Conservation (phyloP, 768 basidiomycete species). For the Termitomyces sp. region DNA sequence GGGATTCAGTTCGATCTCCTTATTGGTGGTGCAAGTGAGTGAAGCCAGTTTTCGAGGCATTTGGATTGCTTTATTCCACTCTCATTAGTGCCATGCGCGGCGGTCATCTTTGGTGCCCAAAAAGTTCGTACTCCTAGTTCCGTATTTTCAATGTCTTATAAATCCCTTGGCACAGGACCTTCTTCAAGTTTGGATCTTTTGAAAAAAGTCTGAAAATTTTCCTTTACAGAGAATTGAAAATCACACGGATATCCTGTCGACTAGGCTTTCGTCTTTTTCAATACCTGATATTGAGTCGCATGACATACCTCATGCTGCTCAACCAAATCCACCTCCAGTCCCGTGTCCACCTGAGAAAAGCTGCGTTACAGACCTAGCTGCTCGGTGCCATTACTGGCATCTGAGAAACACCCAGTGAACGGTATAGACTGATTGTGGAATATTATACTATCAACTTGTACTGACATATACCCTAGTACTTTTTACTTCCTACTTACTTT, state of each 20-base stretch:
- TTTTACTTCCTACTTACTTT: not conserved
- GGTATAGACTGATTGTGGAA: not conserved
- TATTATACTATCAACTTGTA: not conserved
- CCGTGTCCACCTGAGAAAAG: too few relatives aligned
- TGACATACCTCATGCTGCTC: not conserved
- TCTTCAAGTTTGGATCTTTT: slow-evolving; percentile 8
- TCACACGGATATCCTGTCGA: slow-evolving; percentile 5
- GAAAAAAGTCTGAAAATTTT: slow-evolving; percentile 3
- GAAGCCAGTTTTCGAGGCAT: not conserved
- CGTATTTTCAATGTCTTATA: not conserved
- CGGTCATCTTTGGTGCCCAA: slow-evolving; percentile 25
- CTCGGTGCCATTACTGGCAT: not conserved
- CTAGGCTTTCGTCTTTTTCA: slow-evolving; percentile 4
- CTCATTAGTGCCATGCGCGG: slow-evolving; percentile 19
- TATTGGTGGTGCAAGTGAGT: slow-evolving; percentile 20
- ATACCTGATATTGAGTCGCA: not conserved
- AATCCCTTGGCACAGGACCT: too few relatives aligned
- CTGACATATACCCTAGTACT: too few relatives aligned
- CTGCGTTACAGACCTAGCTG: not conserved
- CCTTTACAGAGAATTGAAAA: not conserved
- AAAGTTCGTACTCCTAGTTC: slow-evolving; percentile 8
- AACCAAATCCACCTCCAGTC: not conserved
- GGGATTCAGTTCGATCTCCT: slow-evolving; percentile 24
- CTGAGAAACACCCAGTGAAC: too few relatives aligned
- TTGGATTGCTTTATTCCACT: not conserved